These are phyloP conservation scores for Candida tropicalis DNA, from an alignment of 1,139 yeast species.

Conservation along the genomic window DNA sequence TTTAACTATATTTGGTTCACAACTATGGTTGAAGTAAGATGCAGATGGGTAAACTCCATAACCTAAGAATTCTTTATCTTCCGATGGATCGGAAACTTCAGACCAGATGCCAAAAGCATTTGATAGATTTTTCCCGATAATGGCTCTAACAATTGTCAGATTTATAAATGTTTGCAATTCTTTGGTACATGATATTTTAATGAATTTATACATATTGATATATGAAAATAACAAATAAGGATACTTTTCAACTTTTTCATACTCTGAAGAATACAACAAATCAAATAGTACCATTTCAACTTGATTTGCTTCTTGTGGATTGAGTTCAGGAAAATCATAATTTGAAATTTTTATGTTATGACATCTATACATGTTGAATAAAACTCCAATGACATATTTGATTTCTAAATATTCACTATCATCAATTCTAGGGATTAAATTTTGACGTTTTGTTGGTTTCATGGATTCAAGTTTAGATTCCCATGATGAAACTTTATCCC, in stretches of 20 bases:
- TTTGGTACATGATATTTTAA: conserved; percentile 44
- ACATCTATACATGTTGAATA: conserved; percentile 27
- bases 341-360: conserved; percentile 5
- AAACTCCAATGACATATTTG: conserved; percentile 36
- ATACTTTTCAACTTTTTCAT: conserved; percentile 47
- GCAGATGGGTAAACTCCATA: conserved; percentile 69
- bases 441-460: conserved; percentile 32
- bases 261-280: conserved; percentile 58
- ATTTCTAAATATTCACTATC: conserved; percentile 42
- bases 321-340: conserved; percentile 12
- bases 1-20: conserved; percentile 51
- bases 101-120: conserved; percentile 81
- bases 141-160: conserved; percentile 43
- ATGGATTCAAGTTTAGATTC: conserved; percentile 26
- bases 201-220: conserved; percentile 52
- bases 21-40: conserved; percentile 72
- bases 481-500: conserved; percentile 41
- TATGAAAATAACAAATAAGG: conserved; percentile 57
- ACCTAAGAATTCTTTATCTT: conserved; percentile 65
- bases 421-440: conserved; percentile 35
- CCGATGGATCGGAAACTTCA: conserved; percentile 30
- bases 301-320: conserved; percentile 14
- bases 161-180: conserved; percentile 41
- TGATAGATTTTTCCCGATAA: conserved; percentile 67
- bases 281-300: conserved; percentile 39